Evolutionary conservation across 495 filamentous ascomycete species (phyloP).

Genomic region (Platismatia glauca): DNA sequence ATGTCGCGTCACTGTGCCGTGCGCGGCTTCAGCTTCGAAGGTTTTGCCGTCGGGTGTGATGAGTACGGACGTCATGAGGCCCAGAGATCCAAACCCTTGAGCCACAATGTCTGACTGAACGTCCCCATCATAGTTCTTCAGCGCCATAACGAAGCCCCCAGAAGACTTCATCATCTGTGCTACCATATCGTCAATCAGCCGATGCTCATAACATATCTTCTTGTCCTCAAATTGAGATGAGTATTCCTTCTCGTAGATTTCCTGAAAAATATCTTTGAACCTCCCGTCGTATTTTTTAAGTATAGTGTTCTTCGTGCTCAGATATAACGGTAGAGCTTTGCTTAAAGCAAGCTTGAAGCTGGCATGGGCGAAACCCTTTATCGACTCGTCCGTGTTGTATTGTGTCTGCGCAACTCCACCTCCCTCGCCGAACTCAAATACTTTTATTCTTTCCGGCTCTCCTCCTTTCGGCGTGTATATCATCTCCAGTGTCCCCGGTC

Average conservation of each 20-base stretch:
- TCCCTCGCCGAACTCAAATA: slow-evolving; percentile 72
- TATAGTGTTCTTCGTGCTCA: slow-evolving; percentile 99
- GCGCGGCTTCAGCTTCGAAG: slow-evolving; percentile 94
- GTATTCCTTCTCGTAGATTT: slow-evolving; percentile 83
- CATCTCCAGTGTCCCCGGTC: slow-evolving; percentile 81
- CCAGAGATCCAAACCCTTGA: slow-evolving; percentile 95
- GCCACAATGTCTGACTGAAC: slow-evolving; percentile 98
- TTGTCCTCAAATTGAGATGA: slow-evolving; percentile 79
- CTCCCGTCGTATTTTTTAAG: slow-evolving; percentile 96
- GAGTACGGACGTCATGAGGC: slow-evolving; percentile 95
- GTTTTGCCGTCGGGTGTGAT: slow-evolving; percentile 92
- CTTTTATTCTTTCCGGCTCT: slow-evolving; percentile 75
- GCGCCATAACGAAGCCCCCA: slow-evolving; percentile 90
- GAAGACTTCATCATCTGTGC: slow-evolving; percentile 99
- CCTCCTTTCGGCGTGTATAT: slow-evolving; percentile 83
- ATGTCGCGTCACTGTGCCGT: slow-evolving; percentile 96
- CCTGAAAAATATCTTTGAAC: slow-evolving; percentile 99
- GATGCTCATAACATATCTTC: slow-evolving; percentile 97
- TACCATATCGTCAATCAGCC: slow-evolving; percentile 99
- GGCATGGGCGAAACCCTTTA: slow-evolving; percentile 87
- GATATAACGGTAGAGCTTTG: slow-evolving; percentile 84
- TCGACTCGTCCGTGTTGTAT: slow-evolving; percentile 97
- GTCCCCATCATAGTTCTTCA: slow-evolving; percentile 99
- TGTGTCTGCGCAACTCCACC: slow-evolving; percentile 86
- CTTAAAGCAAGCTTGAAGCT: slow-evolving; percentile 88